Evolutionary conservation across 2,329 filamentous ascomycete species (phyloP), one percentile per base, ranked within the genome.

Genomic region (Scedosporium aurantiacum): DNA sequence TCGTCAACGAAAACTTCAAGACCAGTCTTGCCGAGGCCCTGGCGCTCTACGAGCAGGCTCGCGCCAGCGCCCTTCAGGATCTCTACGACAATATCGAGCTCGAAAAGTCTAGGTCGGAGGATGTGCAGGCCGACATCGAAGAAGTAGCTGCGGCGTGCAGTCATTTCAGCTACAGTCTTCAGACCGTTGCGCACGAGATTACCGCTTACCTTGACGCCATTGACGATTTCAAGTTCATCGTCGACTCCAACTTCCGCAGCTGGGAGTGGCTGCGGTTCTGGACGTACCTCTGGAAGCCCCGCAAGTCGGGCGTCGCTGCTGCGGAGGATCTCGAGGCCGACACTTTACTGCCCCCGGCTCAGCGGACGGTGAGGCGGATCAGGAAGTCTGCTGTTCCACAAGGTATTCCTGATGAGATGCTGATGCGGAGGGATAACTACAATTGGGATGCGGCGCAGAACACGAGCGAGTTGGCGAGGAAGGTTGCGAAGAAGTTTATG

Each of bases 131-230:
- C 2, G 94, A 97, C 71, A 91, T 96, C 62, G 94, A 99, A 71
- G 94, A 99, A 73, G 92, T 97, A 10, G 92, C 93, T 47, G 93
- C 94, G n/a, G 95, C 92, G 62, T 99, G 94, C 69, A 93, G 94
- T 0, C 92, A 97, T 73, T 99, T 97, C 70, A 93, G 90, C 70
- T 97, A 94, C 71, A 95, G 89, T 52, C 78, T 99, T 27, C 84
- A 94, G 64, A 89, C 94, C 66, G 93, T 97, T 69, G 92, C 91
- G 0, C 90, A 96, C 70, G 91, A 97, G 69, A 89, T 96, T 76
- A 85, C 90, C 65, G 83, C 82, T 12, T 94, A 96, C 67, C 74
- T 99, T 54, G 85, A 90, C 60, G 86, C 94, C 0, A 76, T 99
- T 4, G 91, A 97, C 69, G 90, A 96, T 50, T 75, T 97, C 47